A percentile compares a stretch with the other conserved stretches of the same genome.
phyloP scores from a whole-genome alignment of 768 basidiomycete species.

The Coprinopsis strossmayeri region DNA sequence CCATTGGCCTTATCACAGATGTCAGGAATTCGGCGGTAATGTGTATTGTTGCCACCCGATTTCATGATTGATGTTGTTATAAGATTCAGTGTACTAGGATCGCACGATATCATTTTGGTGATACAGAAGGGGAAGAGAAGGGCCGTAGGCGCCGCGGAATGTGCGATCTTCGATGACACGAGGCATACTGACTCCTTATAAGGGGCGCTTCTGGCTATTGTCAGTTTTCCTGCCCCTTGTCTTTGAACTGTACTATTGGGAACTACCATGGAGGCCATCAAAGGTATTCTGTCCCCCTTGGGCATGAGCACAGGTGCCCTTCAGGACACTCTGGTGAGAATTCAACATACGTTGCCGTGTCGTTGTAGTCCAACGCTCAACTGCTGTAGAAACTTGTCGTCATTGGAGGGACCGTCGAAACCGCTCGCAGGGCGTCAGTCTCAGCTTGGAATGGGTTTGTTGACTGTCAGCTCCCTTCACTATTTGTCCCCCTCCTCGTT shows the following conservation, averaged over 20 bases:
- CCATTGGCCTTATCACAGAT: background rate
- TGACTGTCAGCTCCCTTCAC: constrained; percentile 51
- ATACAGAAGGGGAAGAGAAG: constrained; percentile 1
- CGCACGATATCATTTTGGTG: constrained; percentile 3
- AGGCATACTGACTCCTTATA: constrained; percentile 37
- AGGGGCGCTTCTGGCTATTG: constrained; percentile 25
- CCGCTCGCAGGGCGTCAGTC: constrained; percentile 70
- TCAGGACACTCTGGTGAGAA: constrained; percentile 69
- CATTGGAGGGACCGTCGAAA: constrained; percentile 85
- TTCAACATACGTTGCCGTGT: constrained; percentile 1
- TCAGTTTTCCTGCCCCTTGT: constrained; percentile 23
- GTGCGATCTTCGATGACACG: constrained; percentile 23
- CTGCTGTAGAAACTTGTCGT: constrained; percentile 73
- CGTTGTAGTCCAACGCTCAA: background rate
- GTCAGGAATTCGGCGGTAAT: background rate
- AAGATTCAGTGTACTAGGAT: background rate
- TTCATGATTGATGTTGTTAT: background rate
- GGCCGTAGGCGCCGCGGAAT: constrained; percentile 6
- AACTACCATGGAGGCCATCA: constrained; percentile 59
- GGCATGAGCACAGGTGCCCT: constrained; percentile 62
- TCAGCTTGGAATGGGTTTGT: constrained; percentile 89
- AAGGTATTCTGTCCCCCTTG: constrained; percentile 65
- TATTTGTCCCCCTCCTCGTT: background rate
- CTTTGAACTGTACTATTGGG: constrained; percentile 11
- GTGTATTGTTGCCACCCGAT: background rate